A percentile compares a stretch with the other conserved stretches of the same genome.
phyloP scores from a whole-genome alignment of 768 basidiomycete species.

The Tylopilus rubrobrunneus region DNA sequence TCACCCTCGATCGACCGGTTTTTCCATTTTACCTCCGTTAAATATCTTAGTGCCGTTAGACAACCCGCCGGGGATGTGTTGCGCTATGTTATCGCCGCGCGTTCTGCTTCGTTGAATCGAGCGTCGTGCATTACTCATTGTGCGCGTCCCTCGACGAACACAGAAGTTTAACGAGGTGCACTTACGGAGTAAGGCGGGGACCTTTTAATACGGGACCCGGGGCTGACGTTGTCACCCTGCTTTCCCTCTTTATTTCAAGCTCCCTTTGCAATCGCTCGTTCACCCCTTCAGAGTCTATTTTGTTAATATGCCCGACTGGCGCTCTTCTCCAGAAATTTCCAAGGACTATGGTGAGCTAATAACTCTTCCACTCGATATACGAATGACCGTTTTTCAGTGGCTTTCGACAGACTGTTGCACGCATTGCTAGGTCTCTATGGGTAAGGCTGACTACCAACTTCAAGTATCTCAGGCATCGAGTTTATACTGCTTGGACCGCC shows the following conservation, averaged over 20 bases:
- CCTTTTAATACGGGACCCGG: conserved; percentile 10
- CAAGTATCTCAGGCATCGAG: background rate
- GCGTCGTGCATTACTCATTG: background rate
- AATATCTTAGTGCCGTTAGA: conserved; percentile 17
- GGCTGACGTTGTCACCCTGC: background rate
- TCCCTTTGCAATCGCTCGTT: background rate
- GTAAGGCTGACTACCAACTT: conserved; percentile 26
- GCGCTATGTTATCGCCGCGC: conserved; percentile 9
- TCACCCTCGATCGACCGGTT: conserved; percentile 3
- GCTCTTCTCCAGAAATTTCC: conserved; percentile 35
- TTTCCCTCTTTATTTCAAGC: background rate
- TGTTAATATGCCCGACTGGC: conserved; percentile 38
- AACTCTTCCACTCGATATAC: background rate
- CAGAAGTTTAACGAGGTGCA: conserved; percentile 9
- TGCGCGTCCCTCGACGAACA: conserved; percentile 7
- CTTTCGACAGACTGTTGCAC: conserved; percentile 41
- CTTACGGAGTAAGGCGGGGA: conserved; percentile 2
- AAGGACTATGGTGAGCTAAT: conserved; percentile 34
- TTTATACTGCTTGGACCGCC: background rate
- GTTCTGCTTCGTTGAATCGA: conserved; percentile 18
- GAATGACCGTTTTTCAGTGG: conserved; percentile 21
- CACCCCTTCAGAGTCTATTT: background rate
- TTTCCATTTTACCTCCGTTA: conserved; percentile 9
- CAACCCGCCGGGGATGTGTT: conserved; percentile 8
- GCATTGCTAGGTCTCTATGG: conserved; percentile 42